Conservation (phyloP, 2,329 filamentous ascomycete species). For the Cercospora nicotianae region DNA sequence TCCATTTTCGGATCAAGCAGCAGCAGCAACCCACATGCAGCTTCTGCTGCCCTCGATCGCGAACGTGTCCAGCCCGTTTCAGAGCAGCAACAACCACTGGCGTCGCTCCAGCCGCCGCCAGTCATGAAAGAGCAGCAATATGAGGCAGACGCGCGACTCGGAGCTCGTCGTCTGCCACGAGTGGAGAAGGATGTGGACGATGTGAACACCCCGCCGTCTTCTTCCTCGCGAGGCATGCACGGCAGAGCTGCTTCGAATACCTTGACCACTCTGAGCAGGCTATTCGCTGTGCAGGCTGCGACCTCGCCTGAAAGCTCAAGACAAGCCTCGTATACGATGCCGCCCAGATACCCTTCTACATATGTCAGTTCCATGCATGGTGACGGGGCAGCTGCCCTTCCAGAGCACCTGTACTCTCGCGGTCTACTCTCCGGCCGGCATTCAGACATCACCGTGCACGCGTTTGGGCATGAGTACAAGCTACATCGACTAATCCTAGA, state of each 20-base stretch:
- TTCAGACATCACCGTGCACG: conserved; percentile 56
- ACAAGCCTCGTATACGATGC: conserved; percentile 44
- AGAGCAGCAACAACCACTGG: conserved; percentile 12
- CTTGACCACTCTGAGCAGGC: conserved; percentile 46
- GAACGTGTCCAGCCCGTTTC: conserved; percentile 5
- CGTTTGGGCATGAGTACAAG: conserved; percentile 54
- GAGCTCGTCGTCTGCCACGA: conserved; percentile 37
- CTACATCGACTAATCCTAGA: conserved; percentile 58
- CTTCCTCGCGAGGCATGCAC: conserved; percentile 24
- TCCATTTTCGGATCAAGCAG: conserved; percentile 25
- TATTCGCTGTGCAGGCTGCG: conserved; percentile 46
- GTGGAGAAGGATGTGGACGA: conserved; percentile 54
- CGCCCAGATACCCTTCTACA: conserved; percentile 21
- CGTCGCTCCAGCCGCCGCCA: conserved; percentile 13
- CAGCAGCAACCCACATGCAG: conserved; percentile 5
- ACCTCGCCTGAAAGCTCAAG: conserved; percentile 42
- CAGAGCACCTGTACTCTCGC: conserved; percentile 54
- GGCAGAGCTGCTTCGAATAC: conserved; percentile 43
- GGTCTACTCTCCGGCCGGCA: conserved; percentile 55
- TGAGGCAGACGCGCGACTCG: conserved; percentile 13
- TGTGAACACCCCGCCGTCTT: conserved; percentile 44
- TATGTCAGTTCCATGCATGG: conserved; percentile 28
- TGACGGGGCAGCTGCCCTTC: conserved; percentile 40
- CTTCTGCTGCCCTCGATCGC: conserved; percentile 11
- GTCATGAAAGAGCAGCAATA: conserved; percentile 23